A percentile compares a stretch with the other conserved stretches of the same genome.
Evolutionary conservation across 345 rosid genomes (phyloP).

Genomic region (Hibiscus syriacus): DNA sequence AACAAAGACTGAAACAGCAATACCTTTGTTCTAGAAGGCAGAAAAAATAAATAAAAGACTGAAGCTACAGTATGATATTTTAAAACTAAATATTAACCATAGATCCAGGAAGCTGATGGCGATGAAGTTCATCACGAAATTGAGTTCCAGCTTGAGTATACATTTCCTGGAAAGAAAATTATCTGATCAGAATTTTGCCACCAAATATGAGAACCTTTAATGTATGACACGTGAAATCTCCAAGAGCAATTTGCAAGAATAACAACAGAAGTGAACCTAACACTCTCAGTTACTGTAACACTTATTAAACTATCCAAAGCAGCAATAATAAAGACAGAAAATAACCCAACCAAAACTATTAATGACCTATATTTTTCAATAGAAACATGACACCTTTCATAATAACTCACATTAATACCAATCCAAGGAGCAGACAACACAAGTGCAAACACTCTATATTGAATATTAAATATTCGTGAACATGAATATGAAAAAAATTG

Average conservation of each 20-base stretch:
- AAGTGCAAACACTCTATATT: too few species aligned
- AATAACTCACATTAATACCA: too few species aligned
- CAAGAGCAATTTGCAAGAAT: background rate
- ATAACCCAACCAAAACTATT: too few species aligned
- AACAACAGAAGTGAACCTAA: background rate
- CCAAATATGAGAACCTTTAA: background rate
- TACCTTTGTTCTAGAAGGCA: background rate
- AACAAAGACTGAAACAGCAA: background rate
- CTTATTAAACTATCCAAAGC: background rate
- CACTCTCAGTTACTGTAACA: background rate
- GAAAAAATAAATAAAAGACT: background rate
- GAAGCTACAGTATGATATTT: conserved; percentile 9
- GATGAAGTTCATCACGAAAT: conserved; percentile 96
- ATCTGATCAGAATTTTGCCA: background rate
- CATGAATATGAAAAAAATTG: too few species aligned
- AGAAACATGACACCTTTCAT: background rate
- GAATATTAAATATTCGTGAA: too few species aligned
- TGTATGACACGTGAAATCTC: background rate
- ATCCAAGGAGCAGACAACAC: too few species aligned
- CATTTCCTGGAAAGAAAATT: conserved; percentile 71
- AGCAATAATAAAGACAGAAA: background rate
- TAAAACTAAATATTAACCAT: conserved; percentile 49
- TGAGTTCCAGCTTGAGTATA: conserved; percentile 81
- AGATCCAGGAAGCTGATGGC: conserved; percentile 74
- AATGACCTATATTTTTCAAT: too few species aligned